Conservation (phyloP, 805 yeast species). For the Lachancea sp. region DNA sequence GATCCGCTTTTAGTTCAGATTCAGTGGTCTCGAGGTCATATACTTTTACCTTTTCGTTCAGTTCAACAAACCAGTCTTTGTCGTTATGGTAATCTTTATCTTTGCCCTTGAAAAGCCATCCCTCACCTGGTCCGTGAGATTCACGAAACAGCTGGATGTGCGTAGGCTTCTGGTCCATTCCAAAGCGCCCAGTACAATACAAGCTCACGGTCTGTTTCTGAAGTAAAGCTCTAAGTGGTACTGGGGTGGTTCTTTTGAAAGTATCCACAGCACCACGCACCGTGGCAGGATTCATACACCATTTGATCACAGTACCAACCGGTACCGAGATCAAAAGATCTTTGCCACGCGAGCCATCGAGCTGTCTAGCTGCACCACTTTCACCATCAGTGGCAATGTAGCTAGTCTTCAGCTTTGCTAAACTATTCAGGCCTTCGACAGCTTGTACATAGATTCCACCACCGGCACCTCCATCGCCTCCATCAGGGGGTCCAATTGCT, state of each 20-base stretch:
- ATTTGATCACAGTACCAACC: conserved; percentile 77
- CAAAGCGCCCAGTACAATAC: conserved; percentile 32
- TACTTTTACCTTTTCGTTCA: conserved; percentile 56
- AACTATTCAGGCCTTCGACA: conserved; percentile 58
- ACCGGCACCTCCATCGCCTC: conserved; percentile 98
- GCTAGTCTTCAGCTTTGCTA: conserved; percentile 60
- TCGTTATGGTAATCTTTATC: conserved; percentile 62
- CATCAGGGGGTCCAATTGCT: conserved; percentile 91
- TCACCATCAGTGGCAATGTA: conserved; percentile 71
- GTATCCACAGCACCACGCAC: conserved; percentile 32
- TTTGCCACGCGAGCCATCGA: conserved; percentile 81
- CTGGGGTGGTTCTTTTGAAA: conserved; percentile 13
- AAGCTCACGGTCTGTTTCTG: conserved; percentile 22
- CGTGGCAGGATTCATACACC: conserved; percentile 70
- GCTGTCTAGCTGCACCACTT: conserved; percentile 65
- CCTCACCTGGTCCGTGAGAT: conserved; percentile 62
- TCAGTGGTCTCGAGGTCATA: conserved; percentile 55
- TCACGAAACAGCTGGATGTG: conserved; percentile 58
- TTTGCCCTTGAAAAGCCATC: conserved; percentile 83
- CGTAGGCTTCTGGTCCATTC: conserved; percentile 33
- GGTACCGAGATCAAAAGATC: conserved; percentile 83
- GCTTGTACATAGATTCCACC: conserved; percentile 85
- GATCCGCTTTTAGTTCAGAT: conserved; percentile 57
- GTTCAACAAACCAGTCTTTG: conserved; percentile 57
- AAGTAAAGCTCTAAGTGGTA: conserved; percentile 23